Percentiles rank a stretch among this genome's conserved stretches.
phyloP scores from a whole-genome alignment of 306 rosid genomes.

The Morella rubra region DNA sequence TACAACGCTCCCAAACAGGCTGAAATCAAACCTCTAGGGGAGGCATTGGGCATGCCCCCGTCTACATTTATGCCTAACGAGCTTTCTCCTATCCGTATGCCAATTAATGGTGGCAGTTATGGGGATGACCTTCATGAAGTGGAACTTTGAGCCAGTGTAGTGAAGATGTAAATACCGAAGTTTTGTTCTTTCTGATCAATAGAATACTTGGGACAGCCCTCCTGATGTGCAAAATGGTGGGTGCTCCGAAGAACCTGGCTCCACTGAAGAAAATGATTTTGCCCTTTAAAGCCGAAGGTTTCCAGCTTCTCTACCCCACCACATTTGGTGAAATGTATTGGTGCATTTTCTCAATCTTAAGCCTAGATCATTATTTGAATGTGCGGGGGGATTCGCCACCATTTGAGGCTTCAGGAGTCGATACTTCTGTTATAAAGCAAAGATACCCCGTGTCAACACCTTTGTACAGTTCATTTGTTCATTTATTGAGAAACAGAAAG shows the following conservation, averaged over 20 bases:
- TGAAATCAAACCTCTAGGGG: conserved; percentile 49
- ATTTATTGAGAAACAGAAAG: conserved; percentile 47
- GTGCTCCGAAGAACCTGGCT: conserved; percentile 33
- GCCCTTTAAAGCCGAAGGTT: background rate
- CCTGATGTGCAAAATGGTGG: conserved; percentile 41
- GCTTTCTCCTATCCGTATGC: conserved; percentile 34
- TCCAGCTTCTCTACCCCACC: conserved; percentile 25
- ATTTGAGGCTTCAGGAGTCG: conserved; percentile 40
- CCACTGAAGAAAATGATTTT: conserved; percentile 27
- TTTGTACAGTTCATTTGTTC: conserved; percentile 66
- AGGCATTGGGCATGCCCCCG: conserved; percentile 50
- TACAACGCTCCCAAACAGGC: conserved; percentile 42
- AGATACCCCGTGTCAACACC: conserved; percentile 42
- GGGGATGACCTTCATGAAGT: conserved; percentile 84
- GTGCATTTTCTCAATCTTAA: conserved; percentile 26
- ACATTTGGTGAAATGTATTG: conserved; percentile 32
- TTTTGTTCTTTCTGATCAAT: conserved; percentile 60
- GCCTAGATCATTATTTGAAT: conserved; percentile 34
- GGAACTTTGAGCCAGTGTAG: conserved; percentile 64
- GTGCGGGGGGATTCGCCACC: conserved; percentile 35
- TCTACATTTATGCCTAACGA: conserved; percentile 44
- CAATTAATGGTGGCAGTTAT: conserved; percentile 46
- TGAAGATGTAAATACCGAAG: conserved; percentile 68
- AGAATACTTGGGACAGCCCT: conserved; percentile 42
- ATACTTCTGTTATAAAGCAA: conserved; percentile 28